A percentile compares a stretch with the other conserved stretches of the same genome.
These are phyloP conservation scores for Conoideocrella luteorostrata DNA, from an alignment of 2,329 filamentous ascomycete genomes.

Conservation along the genomic window DNA sequence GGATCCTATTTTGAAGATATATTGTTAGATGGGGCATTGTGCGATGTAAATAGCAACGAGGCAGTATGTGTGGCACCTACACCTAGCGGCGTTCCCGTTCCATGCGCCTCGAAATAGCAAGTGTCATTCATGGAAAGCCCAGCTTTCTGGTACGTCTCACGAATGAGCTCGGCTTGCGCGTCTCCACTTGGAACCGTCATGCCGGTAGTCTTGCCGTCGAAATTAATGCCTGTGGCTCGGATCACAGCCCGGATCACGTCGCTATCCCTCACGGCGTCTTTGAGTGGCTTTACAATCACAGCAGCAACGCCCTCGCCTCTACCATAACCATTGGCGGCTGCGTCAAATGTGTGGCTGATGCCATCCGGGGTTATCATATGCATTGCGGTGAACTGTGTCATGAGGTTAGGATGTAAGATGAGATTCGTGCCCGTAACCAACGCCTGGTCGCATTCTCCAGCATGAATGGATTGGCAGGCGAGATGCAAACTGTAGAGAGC, in stretches of 20 bases:
- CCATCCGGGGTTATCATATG: conserved; percentile 19
- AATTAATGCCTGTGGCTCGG: conserved; percentile 22
- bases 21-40: too few species aligned
- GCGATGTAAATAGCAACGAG: too few species aligned
- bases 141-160: conserved; percentile 19
- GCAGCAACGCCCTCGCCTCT: conserved; percentile 30
- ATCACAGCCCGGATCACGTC: conserved; percentile 29
- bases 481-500: conserved; percentile 19
- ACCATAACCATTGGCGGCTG: conserved; percentile 4
- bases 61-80: too few species aligned
- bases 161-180: conserved; percentile 23
- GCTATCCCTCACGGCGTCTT: conserved; percentile 31
- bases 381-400: conserved; percentile 14
- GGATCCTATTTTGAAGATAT: too few species aligned
- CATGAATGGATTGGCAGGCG: conserved; percentile 18
- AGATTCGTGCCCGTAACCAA: conserved; percentile 17
- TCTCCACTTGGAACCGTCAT: conserved; percentile 30
- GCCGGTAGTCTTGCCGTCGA: conserved; percentile 29
- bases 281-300: conserved; percentile 33
- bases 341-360: conserved; percentile 14
- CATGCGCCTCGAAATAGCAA: conserved; percentile 23
- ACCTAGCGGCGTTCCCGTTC: conserved; percentile 31
- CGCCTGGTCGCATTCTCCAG: conserved; percentile 16
- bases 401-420: conserved; percentile 6
- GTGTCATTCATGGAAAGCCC: conserved; percentile 8